These are phyloP conservation scores for Ilex aquifolium DNA, from an alignment of 257 asterid genomes.

Conservation along the genomic window DNA sequence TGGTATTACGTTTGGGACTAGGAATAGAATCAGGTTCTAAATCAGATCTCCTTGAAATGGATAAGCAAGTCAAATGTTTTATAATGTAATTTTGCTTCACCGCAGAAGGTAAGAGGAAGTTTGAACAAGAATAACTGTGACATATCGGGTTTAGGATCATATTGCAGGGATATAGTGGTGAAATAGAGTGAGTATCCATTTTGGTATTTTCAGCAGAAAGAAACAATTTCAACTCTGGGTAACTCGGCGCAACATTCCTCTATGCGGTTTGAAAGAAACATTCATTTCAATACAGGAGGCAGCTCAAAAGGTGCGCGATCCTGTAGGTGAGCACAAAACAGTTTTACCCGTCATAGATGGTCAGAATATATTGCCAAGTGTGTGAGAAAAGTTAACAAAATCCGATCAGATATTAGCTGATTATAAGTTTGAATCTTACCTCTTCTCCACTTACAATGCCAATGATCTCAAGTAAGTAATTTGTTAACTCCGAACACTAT, in stretches of 20 bases:
- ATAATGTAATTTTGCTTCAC: constrained; percentile 11
- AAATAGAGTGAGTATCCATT: constrained; percentile 11
- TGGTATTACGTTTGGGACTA: constrained; percentile 17
- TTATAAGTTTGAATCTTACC: too few species aligned
- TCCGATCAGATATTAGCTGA: too few species aligned
- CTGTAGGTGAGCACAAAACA: too few species aligned
- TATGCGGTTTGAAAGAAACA: too few species aligned
- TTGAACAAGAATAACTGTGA: constrained; percentile 16
- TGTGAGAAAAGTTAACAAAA: not conserved
- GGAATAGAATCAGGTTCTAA: constrained; percentile 23
- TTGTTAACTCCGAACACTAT: too few species aligned
- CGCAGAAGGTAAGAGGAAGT: constrained; percentile 13
- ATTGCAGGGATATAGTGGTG: constrained; percentile 22
- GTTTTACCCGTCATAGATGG: too few species aligned
- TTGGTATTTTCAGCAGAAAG: constrained; percentile 24
- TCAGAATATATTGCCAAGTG: too few species aligned
- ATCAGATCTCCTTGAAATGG: constrained; percentile 28
- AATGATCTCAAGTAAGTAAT: too few species aligned
- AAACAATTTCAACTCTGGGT: constrained; percentile 25
- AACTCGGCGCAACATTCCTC: not conserved
- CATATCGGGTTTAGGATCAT: constrained; percentile 12
- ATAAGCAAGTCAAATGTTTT: constrained; percentile 31
- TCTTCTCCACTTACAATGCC: too few species aligned
- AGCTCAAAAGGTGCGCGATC: too few species aligned
- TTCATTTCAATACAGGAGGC: too few species aligned